A percentile compares a stretch with the other conserved stretches of the same genome.
Evolutionary conservation across 352 stramenopile species (phyloP).

Genomic region (Pythium coloratum): DNA sequence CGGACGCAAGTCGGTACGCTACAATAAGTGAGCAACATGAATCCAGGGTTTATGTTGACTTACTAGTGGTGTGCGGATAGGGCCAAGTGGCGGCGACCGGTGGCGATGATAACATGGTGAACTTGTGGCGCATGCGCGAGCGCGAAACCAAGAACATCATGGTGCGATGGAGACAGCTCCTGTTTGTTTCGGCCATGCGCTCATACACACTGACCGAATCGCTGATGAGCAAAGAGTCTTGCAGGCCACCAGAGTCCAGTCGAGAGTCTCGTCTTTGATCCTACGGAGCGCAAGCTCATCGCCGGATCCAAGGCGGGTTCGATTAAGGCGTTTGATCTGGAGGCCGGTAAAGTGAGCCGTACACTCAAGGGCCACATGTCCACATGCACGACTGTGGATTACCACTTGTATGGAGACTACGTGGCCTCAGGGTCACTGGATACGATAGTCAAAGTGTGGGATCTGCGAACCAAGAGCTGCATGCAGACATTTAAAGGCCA

Average conservation of each 20-base stretch:
- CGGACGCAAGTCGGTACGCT: slow-evolving; percentile 72
- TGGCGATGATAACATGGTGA: slow-evolving; percentile 79
- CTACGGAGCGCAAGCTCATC: slow-evolving; percentile 71
- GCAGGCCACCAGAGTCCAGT: slow-evolving; percentile 73
- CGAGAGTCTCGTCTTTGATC: slow-evolving; percentile 82
- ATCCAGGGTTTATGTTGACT: neutral
- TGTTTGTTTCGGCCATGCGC: no score
- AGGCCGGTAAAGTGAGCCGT: slow-evolving; percentile 73
- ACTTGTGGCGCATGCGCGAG: slow-evolving; percentile 85
- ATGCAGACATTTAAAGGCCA: slow-evolving; percentile 89
- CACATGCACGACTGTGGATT: slow-evolving; percentile 77
- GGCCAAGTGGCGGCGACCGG: slow-evolving; percentile 78
- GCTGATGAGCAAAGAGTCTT: slow-evolving; percentile 47
- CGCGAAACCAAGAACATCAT: slow-evolving; percentile 89
- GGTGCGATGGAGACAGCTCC: slow-evolving; percentile 29
- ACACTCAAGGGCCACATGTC: slow-evolving; percentile 87
- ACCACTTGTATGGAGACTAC: slow-evolving; percentile 86
- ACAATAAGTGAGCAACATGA: no score
- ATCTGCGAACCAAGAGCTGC: slow-evolving; percentile 81
- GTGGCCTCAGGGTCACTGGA: slow-evolving; percentile 80
- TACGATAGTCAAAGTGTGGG: slow-evolving; percentile 88
- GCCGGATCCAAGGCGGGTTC: slow-evolving; percentile 77
- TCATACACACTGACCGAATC: no score
- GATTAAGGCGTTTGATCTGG: slow-evolving; percentile 85
- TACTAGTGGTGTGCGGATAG: slow-evolving; percentile 29